Evolutionary conservation across 73 alveolate genomes (phyloP), one percentile per base, ranked within the genome.

Genomic region (Paramecium bursaria): DNA sequence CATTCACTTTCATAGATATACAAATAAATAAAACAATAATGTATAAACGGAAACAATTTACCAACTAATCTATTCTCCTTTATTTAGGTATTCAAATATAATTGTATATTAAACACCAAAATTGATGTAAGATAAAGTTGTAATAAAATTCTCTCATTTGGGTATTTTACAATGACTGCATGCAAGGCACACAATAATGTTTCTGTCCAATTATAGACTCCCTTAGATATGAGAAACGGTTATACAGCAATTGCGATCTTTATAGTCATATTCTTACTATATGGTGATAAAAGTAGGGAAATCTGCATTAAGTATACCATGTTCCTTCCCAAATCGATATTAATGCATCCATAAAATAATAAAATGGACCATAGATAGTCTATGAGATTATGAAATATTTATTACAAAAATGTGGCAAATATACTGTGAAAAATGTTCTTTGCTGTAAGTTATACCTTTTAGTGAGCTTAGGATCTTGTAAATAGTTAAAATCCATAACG

Each of bases 321-420:
- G 82, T 21, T 5, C 61, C 82, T 67, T 67, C 82, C 5, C 2
- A 42, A 31, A 67, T 11, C 17, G 82, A 67, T 21, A 67, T 42
- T n/a, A 67, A 1, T 3, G 60, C 82, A 67, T 67, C 82, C 19
- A 67, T 39, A 3, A 67, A 39, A 67, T 67, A 67, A 67, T 67
- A 67, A 42, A 31, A 67, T 35, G 82, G 82, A 44, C 60, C 82
- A 31, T 42, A 67, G 6, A 67, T 42, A 25, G 82, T 67, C 82
- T 67, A n/a, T 5, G 4, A 25, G 15, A 21, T 39, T 14, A 25
- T 67, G 9, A 31, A 6, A 48, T 6, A 15, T 15, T 42, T 67
- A 67, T 57, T 19, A 67, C 33, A 33, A 46, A 11, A n/a, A n/a
- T n/a, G n/a, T n/a, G n/a, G n/a, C n/a, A n/a, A n/a, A n/a, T n/a